Conservation (phyloP, 768 basidiomycete genomes). For the Hericium rajendrae region DNA sequence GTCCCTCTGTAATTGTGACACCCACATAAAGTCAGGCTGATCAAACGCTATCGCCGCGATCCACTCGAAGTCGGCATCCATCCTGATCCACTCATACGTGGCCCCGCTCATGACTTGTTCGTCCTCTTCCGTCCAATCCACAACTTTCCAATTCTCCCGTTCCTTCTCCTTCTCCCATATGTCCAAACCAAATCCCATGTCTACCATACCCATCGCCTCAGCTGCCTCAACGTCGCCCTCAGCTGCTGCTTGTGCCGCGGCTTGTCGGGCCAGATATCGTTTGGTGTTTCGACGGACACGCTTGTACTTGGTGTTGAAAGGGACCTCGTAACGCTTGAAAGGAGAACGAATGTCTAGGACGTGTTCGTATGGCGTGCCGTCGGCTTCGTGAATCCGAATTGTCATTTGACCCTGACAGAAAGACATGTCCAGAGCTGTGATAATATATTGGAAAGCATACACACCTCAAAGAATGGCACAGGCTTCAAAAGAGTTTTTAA, state of each 20-base stretch:
- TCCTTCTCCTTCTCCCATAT: conserved; percentile 96
- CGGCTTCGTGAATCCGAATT: conserved; percentile 96
- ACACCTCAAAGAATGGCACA: conserved; percentile 81
- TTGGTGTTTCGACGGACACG: conserved; percentile 93
- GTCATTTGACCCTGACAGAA: conserved; percentile 83
- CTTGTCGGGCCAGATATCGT: conserved; percentile 88
- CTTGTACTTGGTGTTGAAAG: conserved; percentile 98
- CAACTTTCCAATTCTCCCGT: conserved; percentile 91
- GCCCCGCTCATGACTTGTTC: conserved; percentile 90
- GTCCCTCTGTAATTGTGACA: conserved; percentile 90
- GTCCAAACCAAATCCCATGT: conserved; percentile 88
- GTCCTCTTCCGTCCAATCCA: conserved; percentile 97
- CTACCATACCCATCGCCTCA: conserved; percentile 88
- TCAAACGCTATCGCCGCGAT: conserved; percentile 87
- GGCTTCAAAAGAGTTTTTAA: conserved; percentile 64
- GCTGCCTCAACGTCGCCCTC: conserved; percentile 89
- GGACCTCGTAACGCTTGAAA: conserved; percentile 94
- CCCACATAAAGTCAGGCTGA: conserved; percentile 98
- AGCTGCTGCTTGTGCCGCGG: conserved; percentile 86
- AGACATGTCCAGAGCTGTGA: background rate
- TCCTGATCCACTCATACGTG: conserved; percentile 98
- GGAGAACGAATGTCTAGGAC: conserved; percentile 82
- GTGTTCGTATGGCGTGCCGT: conserved; percentile 98
- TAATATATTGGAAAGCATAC: conserved; percentile 6
- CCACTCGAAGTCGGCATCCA: conserved; percentile 99